Percentiles rank a stretch among this genome's conserved stretches.
Conservation (phyloP, 805 yeast genomes). For the Metschnikowia anglica region DNA sequence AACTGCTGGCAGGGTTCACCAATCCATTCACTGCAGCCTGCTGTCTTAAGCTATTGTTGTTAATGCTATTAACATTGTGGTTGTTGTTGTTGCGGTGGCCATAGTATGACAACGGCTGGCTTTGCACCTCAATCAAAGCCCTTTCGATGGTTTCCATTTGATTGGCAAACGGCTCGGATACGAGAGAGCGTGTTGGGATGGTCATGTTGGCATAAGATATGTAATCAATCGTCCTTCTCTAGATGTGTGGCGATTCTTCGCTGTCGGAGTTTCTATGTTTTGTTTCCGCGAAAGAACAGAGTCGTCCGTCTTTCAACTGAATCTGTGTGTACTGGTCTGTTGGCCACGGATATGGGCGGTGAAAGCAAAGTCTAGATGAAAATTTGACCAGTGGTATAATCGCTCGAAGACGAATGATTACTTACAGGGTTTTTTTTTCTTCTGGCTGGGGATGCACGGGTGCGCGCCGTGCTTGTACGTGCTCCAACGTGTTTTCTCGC, state of each 20-base stretch:
- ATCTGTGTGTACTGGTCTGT: no score
- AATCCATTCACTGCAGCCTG: not conserved
- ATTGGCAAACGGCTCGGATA: slow-evolving; percentile 33
- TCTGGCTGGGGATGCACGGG: slow-evolving; percentile 8
- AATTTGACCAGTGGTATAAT: slow-evolving; percentile 6
- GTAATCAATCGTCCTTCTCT: no score
- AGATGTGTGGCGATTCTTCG: not conserved
- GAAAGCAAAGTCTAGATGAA: not conserved
- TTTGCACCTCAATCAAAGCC: slow-evolving; percentile 32
- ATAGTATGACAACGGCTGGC: slow-evolving; percentile 29
- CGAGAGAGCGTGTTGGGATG: slow-evolving; percentile 27
- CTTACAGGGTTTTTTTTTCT: not conserved
- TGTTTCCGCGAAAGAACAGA: not conserved
- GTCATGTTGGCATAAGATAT: slow-evolving; percentile 5
- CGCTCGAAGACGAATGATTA: slow-evolving; percentile 9
- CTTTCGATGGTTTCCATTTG: slow-evolving; percentile 36
- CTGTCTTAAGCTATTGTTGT: no score
- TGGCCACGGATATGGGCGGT: not conserved
- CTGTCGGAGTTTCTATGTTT: not conserved
- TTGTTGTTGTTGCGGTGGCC: slow-evolving; percentile 18
- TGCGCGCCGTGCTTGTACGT: slow-evolving; percentile 4
- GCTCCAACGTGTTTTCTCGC: slow-evolving; percentile 4
- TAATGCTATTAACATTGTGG: not conserved
- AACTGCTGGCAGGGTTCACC: no score
- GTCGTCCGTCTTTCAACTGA: not conserved